Evolutionary conservation across 2,329 filamentous ascomycete species (phyloP).

Genomic region (Leptographium wingfieldii): DNA sequence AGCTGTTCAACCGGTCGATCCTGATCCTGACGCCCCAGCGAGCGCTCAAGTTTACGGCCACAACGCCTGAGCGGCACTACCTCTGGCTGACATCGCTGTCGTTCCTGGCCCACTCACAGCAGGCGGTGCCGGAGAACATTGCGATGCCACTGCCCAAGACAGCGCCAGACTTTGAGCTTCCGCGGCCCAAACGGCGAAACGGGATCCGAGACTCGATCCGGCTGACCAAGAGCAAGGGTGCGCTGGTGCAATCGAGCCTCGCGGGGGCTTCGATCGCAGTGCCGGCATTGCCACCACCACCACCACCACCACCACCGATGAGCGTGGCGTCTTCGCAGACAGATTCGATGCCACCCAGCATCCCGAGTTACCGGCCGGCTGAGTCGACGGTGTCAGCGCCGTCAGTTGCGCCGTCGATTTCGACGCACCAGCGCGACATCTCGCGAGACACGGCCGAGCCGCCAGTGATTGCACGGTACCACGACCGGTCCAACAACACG

Average conservation of each 20-base stretch:
- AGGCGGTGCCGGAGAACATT: conserved; percentile 64
- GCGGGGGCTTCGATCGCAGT: conserved; percentile 15
- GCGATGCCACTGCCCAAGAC: conserved; percentile 32
- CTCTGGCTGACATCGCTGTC: conserved; percentile 90
- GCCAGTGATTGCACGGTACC: conserved; percentile 58
- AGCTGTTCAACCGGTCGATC: conserved; percentile 83
- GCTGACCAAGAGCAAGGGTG: conserved; percentile 61
- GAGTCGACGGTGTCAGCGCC: conserved; percentile 25
- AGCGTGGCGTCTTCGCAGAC: conserved; percentile 16
- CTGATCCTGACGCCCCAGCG: conserved; percentile 86
- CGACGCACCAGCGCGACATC: conserved; percentile 32
- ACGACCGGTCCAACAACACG: conserved; percentile 28
- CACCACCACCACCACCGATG: conserved; percentile 12
- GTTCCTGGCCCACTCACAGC: conserved; percentile 82
- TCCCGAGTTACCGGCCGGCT: conserved; percentile 30
- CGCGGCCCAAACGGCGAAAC: conserved; percentile 34
- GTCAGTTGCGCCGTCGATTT: conserved; percentile 5
- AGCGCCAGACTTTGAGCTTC: conserved; percentile 38
- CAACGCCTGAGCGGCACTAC: conserved; percentile 74
- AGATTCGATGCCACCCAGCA: conserved; percentile 36
- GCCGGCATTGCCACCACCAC: conserved; percentile 10
- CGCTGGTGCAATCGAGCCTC: conserved; percentile 1
- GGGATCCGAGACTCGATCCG: conserved; percentile 81
- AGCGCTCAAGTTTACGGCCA: conserved; percentile 88
- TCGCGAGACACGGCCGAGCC: conserved; percentile 55